Conservation (phyloP, 176 grass and related monocot genomes). For the Saccharum officinarum region DNA sequence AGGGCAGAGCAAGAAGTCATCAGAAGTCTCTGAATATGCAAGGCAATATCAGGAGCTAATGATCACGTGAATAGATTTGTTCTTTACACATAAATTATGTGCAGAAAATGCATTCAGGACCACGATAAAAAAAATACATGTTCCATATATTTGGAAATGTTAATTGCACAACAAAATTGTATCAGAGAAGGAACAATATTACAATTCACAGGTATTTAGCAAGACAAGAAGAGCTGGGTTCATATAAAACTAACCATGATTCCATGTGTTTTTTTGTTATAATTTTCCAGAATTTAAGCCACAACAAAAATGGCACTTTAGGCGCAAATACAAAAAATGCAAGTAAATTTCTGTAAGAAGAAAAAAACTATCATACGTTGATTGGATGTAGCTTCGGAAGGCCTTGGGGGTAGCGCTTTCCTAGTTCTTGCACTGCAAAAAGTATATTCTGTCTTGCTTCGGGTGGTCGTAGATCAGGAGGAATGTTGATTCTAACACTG, state of each 20-base stretch:
- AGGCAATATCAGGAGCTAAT: constrained; percentile 21
- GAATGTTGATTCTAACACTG: constrained; percentile 95
- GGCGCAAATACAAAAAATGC: constrained; percentile 14
- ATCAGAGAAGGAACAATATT: neutral
- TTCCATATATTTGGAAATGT: neutral
- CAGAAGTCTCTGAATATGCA: neutral
- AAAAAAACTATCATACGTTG: constrained; percentile 46
- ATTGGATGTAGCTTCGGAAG: constrained; percentile 92
- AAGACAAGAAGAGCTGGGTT: neutral
- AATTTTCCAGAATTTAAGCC: neutral
- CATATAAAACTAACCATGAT: constrained; percentile 7
- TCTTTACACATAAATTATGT: neutral
- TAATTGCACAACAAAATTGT: neutral
- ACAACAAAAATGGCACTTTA: neutral
- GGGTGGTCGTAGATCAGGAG: constrained; percentile 80
- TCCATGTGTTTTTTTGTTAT: neutral
- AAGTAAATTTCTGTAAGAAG: constrained; percentile 18
- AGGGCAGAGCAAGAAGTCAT: constrained; percentile 24
- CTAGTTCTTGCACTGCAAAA: constrained; percentile 92
- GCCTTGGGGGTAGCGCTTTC: constrained; percentile 89
- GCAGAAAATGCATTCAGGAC: constrained; percentile 24
- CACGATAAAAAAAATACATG: neutral
- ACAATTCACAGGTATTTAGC: neutral
- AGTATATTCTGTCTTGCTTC: constrained; percentile 98
- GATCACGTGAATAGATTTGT: constrained; percentile 8